Evolutionary conservation across 2,329 filamentous ascomycete genomes (phyloP).

Genomic region (Verticillium longisporum): DNA sequence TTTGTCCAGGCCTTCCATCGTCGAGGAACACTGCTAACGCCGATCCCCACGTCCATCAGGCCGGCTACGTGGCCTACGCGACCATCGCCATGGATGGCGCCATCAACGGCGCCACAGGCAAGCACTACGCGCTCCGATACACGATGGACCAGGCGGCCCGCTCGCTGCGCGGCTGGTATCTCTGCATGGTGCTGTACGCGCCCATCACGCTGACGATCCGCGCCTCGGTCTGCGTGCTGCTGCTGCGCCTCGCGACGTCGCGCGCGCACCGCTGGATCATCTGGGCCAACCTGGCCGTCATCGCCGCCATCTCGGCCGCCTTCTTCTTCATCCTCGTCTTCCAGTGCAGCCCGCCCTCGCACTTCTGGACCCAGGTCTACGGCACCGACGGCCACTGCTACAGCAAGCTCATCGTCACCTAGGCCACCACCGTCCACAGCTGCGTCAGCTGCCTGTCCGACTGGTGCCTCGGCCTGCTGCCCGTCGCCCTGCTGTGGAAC

Average conservation of each 20-base stretch:
- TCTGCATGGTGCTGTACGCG: slow-evolving; percentile 30
- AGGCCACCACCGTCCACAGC: slow-evolving; percentile 36
- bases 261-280: slow-evolving; percentile 23
- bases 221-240: slow-evolving; percentile 29
- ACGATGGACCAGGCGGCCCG: slow-evolving; percentile 12
- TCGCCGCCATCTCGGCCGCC: slow-evolving; percentile 23
- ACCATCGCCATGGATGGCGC: slow-evolving; percentile 24
- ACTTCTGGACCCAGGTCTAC: slow-evolving; percentile 36
- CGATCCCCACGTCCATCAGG: slow-evolving; percentile 13
- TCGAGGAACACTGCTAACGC: neutral
- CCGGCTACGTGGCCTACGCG: slow-evolving; percentile 23
- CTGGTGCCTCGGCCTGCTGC: slow-evolving; percentile 39
- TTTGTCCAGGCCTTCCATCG: too few relatives aligned
- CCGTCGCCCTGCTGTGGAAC: slow-evolving; percentile 41
- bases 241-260: slow-evolving; percentile 28
- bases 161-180: slow-evolving; percentile 26
- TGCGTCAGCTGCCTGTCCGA: slow-evolving; percentile 36
- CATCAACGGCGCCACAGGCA: slow-evolving; percentile 19
- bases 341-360: slow-evolving; percentile 39
- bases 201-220: slow-evolving; percentile 28
- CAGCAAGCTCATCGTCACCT: slow-evolving; percentile 28
- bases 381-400: slow-evolving; percentile 30
- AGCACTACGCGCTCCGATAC: slow-evolving; percentile 7
- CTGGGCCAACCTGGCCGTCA: slow-evolving; percentile 21
- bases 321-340: slow-evolving; percentile 40